Evolutionary conservation across 257 asterid species (phyloP).

Genomic region (Plectranthus barbatus): DNA sequence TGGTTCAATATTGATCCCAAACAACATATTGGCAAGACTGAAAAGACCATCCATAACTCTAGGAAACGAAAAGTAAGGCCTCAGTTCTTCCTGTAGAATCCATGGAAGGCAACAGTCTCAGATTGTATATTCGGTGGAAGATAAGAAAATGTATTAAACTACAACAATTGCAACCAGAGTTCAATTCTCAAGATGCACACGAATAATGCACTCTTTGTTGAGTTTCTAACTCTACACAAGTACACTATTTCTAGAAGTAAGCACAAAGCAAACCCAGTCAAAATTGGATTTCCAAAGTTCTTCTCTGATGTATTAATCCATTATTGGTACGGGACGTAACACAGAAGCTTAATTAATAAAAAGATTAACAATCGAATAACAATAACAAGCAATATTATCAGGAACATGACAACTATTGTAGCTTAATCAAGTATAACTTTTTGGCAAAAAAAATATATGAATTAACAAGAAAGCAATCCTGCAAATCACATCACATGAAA

Average conservation of each 20-base stretch:
- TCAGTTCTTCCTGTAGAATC: slow-evolving; percentile 76
- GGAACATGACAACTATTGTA: not conserved
- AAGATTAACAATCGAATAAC: not conserved
- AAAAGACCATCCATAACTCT: slow-evolving; percentile 98
- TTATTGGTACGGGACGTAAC: not conserved
- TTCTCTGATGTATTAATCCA: not conserved
- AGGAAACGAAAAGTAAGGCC: slow-evolving; percentile 96
- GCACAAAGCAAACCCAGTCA: not conserved
- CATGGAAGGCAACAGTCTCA: slow-evolving; percentile 2
- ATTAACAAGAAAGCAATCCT: not conserved
- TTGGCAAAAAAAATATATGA: not conserved
- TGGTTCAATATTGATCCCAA: slow-evolving; percentile 58
- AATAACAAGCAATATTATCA: not conserved
- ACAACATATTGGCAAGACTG: slow-evolving; percentile 69
- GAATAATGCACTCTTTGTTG: not conserved
- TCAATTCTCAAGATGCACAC: not conserved
- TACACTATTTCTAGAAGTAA: not conserved
- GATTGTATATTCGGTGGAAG: slow-evolving; percentile 4
- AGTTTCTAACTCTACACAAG: not conserved
- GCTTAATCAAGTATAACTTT: not conserved
- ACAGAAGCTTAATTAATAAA: not conserved
- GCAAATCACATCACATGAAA: not conserved
- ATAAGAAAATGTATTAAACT: not conserved
- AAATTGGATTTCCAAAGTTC: too few relatives aligned
- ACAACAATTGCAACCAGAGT: not conserved